Evolutionary conservation across 1,139 yeast genomes (phyloP).

Genomic region (Pichiaceae sp.): DNA sequence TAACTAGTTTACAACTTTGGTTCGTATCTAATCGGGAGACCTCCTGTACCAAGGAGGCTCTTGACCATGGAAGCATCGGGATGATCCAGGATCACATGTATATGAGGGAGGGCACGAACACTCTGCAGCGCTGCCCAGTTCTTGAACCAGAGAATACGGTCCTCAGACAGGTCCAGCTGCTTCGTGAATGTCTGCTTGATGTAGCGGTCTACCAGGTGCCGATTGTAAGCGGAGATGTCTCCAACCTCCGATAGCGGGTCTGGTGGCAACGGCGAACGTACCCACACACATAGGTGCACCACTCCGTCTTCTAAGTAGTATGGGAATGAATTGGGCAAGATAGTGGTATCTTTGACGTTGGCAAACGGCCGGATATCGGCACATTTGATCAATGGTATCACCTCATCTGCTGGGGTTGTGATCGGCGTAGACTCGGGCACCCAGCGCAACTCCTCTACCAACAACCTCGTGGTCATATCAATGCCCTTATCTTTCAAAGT

Average conservation of each 20-base stretch:
- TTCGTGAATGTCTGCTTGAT: conserved; percentile 38
- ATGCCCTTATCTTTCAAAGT: conserved; percentile 9
- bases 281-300: conserved; percentile 33
- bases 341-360: conserved; percentile 17
- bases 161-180: conserved; percentile 28
- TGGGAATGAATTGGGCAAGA: conserved; percentile 31
- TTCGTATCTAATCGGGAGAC: conserved; percentile 8
- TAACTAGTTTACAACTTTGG: too few species aligned
- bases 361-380: conserved; percentile 20
- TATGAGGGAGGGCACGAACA: conserved; percentile 48
- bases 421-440: conserved; percentile 10
- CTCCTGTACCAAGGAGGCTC: conserved; percentile 7
- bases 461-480: conserved; percentile 19
- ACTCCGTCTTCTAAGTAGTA: conserved; percentile 29
- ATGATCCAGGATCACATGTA: conserved; percentile 44
- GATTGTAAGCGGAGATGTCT: conserved; percentile 34
- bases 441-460: conserved; percentile 22
- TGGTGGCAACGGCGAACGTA: conserved; percentile 31
- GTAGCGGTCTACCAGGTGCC: conserved; percentile 31
- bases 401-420: conserved; percentile 4
- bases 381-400: conserved; percentile 7
- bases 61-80: conserved; percentile 3
- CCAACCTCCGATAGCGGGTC: conserved; percentile 29
- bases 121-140: conserved; percentile 57
- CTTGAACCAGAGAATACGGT: conserved; percentile 48